These are phyloP conservation scores for Chaetoscypha palmicola DNA, from an alignment of 2,329 filamentous ascomycete species.

Conservation along the genomic window DNA sequence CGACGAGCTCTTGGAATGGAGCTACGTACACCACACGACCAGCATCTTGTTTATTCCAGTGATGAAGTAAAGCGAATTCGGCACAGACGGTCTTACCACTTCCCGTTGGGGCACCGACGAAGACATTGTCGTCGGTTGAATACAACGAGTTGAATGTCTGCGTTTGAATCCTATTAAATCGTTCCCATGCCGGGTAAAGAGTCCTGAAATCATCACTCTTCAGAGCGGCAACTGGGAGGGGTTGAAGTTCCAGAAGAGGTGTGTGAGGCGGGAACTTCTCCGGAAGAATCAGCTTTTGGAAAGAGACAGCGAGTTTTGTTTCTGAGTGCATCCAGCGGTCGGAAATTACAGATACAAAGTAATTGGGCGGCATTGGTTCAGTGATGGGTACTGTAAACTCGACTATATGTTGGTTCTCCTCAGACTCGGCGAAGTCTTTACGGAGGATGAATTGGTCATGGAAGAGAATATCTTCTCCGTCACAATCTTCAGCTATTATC, in stretches of 20 bases:
- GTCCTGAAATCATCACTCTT: conserved; percentile 77
- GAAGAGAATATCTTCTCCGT: conserved; percentile 91
- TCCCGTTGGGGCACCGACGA: conserved; percentile 85
- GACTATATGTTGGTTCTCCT: conserved; percentile 87
- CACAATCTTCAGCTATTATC: conserved; percentile 95
- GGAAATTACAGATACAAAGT: conserved; percentile 91
- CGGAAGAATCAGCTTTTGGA: conserved; percentile 88
- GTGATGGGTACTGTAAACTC: conserved; percentile 96
- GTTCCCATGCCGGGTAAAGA: conserved; percentile 75
- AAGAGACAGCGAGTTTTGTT: conserved; percentile 85
- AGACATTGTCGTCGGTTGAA: conserved; percentile 85
- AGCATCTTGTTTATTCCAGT: conserved; percentile 68
- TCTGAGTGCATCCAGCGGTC: conserved; percentile 99
- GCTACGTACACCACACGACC: conserved; percentile 89
- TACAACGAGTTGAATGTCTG: conserved; percentile 94
- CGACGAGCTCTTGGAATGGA: conserved; percentile 88
- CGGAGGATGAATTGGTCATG: conserved; percentile 91
- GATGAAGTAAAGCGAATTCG: conserved; percentile 82
- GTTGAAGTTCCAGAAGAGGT: conserved; percentile 83
- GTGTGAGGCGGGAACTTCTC: conserved; percentile 96
- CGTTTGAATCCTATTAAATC: conserved; percentile 97
- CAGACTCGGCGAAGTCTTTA: conserved; percentile 76
- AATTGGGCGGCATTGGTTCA: conserved; percentile 97
- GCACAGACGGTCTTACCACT: conserved; percentile 97
- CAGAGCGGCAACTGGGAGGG: conserved; percentile 78